Evolutionary conservation across 148 eudicot species (phyloP).

Genomic region (Rhododendron griersonianum): DNA sequence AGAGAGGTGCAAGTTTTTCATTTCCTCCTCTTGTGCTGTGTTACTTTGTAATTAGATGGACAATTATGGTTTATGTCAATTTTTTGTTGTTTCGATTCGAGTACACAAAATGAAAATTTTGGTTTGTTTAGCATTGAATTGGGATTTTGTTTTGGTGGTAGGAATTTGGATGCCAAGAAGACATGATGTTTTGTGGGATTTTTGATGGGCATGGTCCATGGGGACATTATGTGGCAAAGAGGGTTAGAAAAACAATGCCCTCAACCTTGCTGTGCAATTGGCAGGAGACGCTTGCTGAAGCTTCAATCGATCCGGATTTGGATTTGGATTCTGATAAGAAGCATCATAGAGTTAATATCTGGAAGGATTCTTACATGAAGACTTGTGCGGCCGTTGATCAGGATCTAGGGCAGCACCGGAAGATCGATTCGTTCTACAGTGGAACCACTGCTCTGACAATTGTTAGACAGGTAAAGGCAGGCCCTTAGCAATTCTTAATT

Average conservation of each 20-base stretch:
- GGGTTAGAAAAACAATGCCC: constrained; percentile 77
- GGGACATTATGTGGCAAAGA: constrained; percentile 91
- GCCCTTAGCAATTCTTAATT: not conserved
- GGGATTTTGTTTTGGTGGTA: constrained; percentile 20
- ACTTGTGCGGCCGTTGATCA: constrained; percentile 76
- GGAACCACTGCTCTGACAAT: constrained; percentile 85
- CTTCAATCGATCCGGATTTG: constrained; percentile 50
- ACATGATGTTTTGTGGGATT: constrained; percentile 88
- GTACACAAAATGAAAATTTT: constrained; percentile 1
- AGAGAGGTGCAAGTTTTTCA: not conserved
- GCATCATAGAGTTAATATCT: constrained; percentile 49
- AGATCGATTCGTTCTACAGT: constrained; percentile 65
- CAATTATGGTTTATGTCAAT: not conserved
- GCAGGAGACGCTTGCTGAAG: constrained; percentile 67
- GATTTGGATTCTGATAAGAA: constrained; percentile 50
- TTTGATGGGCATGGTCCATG: constrained; percentile 98
- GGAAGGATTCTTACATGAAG: constrained; percentile 76
- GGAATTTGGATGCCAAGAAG: constrained; percentile 92
- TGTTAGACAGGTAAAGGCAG: constrained; percentile 70
- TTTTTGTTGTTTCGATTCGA: not conserved
- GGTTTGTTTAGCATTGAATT: not conserved
- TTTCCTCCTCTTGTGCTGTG: not conserved
- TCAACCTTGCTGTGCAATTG: constrained; percentile 65
- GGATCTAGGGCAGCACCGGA: constrained; percentile 60
- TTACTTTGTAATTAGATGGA: not conserved